Conservation (phyloP, 164 flowering plant species). For the Buxus sempervirens region DNA sequence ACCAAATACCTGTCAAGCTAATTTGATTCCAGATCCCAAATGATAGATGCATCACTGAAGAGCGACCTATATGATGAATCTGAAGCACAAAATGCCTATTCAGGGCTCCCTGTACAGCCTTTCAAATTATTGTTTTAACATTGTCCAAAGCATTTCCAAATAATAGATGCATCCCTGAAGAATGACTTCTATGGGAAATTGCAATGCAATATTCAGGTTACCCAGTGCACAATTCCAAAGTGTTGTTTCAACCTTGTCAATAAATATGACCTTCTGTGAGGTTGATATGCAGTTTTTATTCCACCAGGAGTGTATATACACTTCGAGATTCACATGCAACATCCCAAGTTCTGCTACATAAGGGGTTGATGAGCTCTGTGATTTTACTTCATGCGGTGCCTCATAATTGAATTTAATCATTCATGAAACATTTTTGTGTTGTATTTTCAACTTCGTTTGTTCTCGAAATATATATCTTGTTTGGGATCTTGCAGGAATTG, state of each 20-base stretch:
- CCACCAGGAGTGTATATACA: neutral
- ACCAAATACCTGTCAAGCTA: no score
- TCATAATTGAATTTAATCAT: no score
- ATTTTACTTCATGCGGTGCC: neutral
- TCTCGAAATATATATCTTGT: neutral
- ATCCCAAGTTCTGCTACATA: neutral
- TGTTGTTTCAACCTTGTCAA: neutral
- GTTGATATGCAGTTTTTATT: neutral
- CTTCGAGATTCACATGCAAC: neutral
- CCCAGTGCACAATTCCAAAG: neutral
- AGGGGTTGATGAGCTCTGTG: neutral
- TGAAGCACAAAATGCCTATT: no score
- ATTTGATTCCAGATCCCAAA: no score
- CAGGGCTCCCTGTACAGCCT: no score
- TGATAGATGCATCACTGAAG: no score
- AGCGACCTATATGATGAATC: no score
- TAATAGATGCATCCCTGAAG: no score
- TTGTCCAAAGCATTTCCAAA: no score
- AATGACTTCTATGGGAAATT: no score
- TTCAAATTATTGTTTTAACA: no score
- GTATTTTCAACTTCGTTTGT: neutral
- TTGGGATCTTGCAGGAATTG: slow-evolving; percentile 47
- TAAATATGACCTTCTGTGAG: neutral
- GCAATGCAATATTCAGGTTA: neutral
- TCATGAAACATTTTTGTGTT: neutral